Conservation (phyloP, 2,329 filamentous ascomycete genomes). For the Colletotrichum somersetense region DNA sequence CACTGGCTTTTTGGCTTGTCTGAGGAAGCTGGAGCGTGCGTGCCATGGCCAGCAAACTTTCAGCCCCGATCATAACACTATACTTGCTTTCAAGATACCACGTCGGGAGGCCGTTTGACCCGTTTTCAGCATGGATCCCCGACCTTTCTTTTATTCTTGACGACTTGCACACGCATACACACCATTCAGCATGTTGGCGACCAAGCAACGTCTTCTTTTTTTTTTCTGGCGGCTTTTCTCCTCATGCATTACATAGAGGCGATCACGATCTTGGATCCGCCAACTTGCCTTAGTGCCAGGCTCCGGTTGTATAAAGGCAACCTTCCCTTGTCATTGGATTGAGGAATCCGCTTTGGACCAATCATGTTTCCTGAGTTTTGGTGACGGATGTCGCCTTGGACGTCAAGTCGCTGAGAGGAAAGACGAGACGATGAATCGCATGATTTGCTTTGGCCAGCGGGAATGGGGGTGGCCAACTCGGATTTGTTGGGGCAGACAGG, state of each 20-base stretch:
- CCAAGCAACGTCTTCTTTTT: conserved; percentile 28
- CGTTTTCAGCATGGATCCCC: conserved; percentile 26
- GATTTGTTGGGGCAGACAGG: conserved; percentile 35
- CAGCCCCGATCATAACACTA: conserved; percentile 34
- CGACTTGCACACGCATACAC: conserved; percentile 26
- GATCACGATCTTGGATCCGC: conserved; percentile 21
- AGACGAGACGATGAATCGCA: conserved; percentile 39
- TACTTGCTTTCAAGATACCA: conserved; percentile 42
- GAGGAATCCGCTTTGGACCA: conserved; percentile 26
- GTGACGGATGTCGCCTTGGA: conserved; percentile 20
- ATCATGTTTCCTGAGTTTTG: conserved; percentile 15
- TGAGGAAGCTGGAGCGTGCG: background rate
- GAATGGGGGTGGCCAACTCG: conserved; percentile 37
- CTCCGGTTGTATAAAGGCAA: conserved; percentile 31
- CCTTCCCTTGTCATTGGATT: conserved; percentile 34
- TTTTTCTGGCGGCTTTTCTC: conserved; percentile 23
- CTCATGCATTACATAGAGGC: conserved; percentile 38
- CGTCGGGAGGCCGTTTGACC: conserved; percentile 30
- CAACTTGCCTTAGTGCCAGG: conserved; percentile 19
- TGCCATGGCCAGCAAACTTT: conserved; percentile 33
- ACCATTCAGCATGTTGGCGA: conserved; percentile 36
- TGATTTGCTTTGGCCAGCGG: conserved; percentile 38
- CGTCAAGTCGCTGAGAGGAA: conserved; percentile 16
- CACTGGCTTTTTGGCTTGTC: conserved; percentile 1
- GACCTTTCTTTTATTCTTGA: conserved; percentile 36